Base-by-base conservation (phyloP, 805 yeast species). In the Yarrowia porcina region DNA sequence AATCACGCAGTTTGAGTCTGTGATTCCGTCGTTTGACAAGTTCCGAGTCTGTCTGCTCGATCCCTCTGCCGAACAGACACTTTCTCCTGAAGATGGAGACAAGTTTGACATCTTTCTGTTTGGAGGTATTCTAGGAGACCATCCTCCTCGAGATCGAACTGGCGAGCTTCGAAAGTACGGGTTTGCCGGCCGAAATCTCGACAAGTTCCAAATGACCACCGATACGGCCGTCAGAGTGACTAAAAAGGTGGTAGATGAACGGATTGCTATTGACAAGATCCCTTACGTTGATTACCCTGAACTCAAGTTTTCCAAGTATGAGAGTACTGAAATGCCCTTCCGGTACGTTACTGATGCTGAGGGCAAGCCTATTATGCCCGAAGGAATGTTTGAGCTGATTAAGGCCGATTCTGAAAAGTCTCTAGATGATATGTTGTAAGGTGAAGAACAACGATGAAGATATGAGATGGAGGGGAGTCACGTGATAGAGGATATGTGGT, bases 261-360 rank as follows among this genome's bases (percentile, higher is more conserved):
- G 80, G 61, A 77, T 66, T 44, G 54, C 74, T 23, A 88, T 93
- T 69, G 89, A 88, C 66, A 82, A 88, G 59, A 90, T 94, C 66
- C 82, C 83, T 63, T 93, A 90, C 72, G 84, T 93, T 60, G 98
- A 94, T 73, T 91, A 89, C 72, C 99, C 99, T 3, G 98, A 93
- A 74, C 87, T 93, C 68, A 83, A 90, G 72, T 93, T 89, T 77
- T 87, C 80, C 74, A 87, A 87, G 72, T 84, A 89, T 70, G 99
- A 94, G 74, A 89, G 96, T 3, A 91, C 97, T 0, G 97, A 93
- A 72, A 93, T 93, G 99, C 99, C 99, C 2, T 93, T 93, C 77
- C 81, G 99, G 71, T 93, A 93, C 70, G 87, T 93, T 17, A 75
- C 86, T 64, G 89, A 88, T 68, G 56, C 63, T 32, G 73, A 70